Conservation (phyloP, 495 filamentous ascomycete species). For the Saxophila tyrrhenica region DNA sequence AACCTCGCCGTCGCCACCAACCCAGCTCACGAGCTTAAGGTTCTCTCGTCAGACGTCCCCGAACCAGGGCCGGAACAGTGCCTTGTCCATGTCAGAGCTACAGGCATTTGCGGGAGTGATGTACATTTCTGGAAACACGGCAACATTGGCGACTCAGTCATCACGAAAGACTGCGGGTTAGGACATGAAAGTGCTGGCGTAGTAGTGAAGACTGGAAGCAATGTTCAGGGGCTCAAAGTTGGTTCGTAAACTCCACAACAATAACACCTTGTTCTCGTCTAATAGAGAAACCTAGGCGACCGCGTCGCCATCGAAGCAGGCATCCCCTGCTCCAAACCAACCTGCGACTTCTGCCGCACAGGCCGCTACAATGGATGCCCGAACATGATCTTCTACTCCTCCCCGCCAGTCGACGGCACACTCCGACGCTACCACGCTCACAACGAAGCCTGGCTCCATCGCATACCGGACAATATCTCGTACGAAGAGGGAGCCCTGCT, state of each 20-base stretch:
- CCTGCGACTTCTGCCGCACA: slow-evolving; percentile 18
- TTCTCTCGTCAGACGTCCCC: slow-evolving; percentile 14
- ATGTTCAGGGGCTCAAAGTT: slow-evolving; percentile 11
- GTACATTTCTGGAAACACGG: slow-evolving; percentile 23
- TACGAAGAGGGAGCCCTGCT: slow-evolving; percentile 23
- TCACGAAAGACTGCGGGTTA: slow-evolving; percentile 8
- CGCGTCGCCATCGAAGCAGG: slow-evolving; percentile 20
- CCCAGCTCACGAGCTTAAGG: slow-evolving; percentile 16
- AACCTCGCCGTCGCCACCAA: slow-evolving; percentile 20
- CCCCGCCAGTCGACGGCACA: slow-evolving; percentile 18
- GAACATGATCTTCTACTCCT: slow-evolving; percentile 18
- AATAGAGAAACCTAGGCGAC: too few species aligned
- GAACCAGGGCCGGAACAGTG: slow-evolving; percentile 16
- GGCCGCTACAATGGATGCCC: slow-evolving; percentile 21
- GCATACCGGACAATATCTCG: slow-evolving; percentile 18
- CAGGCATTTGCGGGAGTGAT: slow-evolving; percentile 21
- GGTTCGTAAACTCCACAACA: slow-evolving; percentile 1
- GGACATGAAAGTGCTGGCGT: slow-evolving; percentile 21
- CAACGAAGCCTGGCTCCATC: slow-evolving; percentile 17
- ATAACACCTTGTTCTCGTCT: neutral
- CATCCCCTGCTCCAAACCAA: slow-evolving; percentile 19
- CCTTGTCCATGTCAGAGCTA: slow-evolving; percentile 21
- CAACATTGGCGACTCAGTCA: slow-evolving; percentile 13
- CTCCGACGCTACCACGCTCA: slow-evolving; percentile 21
- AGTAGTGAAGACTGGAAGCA: slow-evolving; percentile 12